Conservation (phyloP, 345 rosid genomes). For the Ceriops decandra region DNA sequence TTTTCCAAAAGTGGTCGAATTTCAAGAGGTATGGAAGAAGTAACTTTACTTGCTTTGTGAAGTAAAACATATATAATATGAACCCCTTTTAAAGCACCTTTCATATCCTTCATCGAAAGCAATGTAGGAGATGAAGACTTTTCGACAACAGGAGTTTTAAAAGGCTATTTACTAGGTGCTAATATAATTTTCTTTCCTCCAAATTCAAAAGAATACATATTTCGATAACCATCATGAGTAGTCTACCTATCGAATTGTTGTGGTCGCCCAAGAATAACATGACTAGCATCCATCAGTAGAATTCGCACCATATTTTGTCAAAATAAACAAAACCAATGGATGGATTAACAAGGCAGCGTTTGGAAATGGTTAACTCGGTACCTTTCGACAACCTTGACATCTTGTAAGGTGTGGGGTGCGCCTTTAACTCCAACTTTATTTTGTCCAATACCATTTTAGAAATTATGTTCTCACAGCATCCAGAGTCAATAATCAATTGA, state of each 20-base stretch:
- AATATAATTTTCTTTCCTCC: not conserved
- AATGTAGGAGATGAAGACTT: not conserved
- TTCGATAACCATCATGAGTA: not conserved
- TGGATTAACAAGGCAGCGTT: not conserved
- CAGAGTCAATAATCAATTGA: too few species aligned
- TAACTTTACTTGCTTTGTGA: not conserved
- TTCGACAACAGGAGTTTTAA: not conserved
- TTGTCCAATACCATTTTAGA: too few species aligned
- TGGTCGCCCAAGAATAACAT: not conserved
- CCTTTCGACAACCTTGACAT: not conserved
- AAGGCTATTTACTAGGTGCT: not conserved
- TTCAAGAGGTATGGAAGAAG: not conserved
- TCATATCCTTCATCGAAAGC: not conserved
- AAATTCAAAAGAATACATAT: not conserved
- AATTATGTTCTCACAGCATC: too few species aligned
- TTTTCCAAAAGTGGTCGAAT: not conserved
- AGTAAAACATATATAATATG: not conserved
- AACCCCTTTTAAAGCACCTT: not conserved
- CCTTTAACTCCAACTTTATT: too few species aligned
- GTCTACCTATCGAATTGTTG: not conserved
- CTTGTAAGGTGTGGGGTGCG: not conserved
- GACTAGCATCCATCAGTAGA: not conserved
- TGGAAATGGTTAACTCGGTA: not conserved
- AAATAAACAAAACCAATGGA: not conserved
- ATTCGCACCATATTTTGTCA: not conserved